A percentile compares a stretch with the other conserved stretches of the same genome.
Conservation (phyloP, 2,329 filamentous ascomycete genomes). For the Exophiala lecanii-corni region DNA sequence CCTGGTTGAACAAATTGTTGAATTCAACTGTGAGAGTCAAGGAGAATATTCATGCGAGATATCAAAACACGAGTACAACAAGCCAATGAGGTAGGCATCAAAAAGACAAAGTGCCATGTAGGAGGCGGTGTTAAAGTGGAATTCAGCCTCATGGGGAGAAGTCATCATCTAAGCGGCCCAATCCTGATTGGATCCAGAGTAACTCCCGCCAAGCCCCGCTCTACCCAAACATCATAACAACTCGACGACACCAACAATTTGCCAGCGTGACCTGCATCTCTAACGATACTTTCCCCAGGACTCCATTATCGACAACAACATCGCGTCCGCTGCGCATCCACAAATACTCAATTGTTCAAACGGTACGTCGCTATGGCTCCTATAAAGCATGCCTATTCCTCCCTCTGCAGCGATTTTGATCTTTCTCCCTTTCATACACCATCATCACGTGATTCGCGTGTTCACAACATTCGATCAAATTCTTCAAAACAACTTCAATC, state of each 20-base stretch:
- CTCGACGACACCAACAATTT: not conserved
- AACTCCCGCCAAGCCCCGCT: not conserved
- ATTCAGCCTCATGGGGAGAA: not conserved
- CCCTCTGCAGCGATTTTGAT: not conserved
- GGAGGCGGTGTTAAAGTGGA: not conserved
- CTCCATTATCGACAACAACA: not conserved
- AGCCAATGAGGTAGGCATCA: too few relatives aligned
- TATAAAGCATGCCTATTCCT: not conserved
- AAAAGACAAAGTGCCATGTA: too few relatives aligned
- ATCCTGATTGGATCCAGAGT: not conserved
- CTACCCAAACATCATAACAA: not conserved
- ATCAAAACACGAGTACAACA: too few relatives aligned
- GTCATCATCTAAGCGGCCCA: not conserved
- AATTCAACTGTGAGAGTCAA: not conserved
- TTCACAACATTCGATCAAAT: too few relatives aligned
- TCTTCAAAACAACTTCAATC: too few relatives aligned
- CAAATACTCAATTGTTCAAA: too few relatives aligned
- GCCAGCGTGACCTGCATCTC: not conserved
- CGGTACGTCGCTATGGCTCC: not conserved
- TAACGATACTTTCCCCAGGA: not conserved
- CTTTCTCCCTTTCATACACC: not conserved
- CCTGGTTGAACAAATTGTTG: too few relatives aligned
- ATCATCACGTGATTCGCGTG: not conserved
- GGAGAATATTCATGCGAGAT: not conserved
- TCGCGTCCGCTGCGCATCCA: too few relatives aligned